Evolutionary conservation across 768 basidiomycete species (phyloP).

Genomic region (Chiua virens): DNA sequence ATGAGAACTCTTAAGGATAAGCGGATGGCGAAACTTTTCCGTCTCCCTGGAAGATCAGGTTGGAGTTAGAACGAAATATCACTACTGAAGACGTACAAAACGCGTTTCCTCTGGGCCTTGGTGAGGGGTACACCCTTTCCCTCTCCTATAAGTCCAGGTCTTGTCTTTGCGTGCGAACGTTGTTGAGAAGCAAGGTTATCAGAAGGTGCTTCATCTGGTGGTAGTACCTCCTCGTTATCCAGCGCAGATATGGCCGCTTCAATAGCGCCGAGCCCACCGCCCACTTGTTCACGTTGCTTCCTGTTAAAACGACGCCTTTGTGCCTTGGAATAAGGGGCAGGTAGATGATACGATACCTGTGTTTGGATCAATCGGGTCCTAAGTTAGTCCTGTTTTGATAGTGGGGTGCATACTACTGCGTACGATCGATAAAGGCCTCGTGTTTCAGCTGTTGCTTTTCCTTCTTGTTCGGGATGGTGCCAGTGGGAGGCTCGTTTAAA

Average conservation of each 20-base stretch:
- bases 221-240: constrained; percentile 35
- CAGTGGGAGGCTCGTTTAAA: constrained; percentile 27
- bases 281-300: constrained; percentile 62
- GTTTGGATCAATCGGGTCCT: background rate
- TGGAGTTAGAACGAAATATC: background rate
- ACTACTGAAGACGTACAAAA: constrained; percentile 51
- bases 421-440: constrained; percentile 69
- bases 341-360: constrained; percentile 50
- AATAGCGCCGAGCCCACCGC: constrained; percentile 49
- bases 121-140: constrained; percentile 59
- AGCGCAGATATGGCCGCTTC: constrained; percentile 56
- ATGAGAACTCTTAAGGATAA: constrained; percentile 64
- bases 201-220: constrained; percentile 12
- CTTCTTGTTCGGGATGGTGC: constrained; percentile 59
- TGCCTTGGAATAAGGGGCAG: constrained; percentile 67
- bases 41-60: constrained; percentile 44
- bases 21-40: constrained; percentile 68
- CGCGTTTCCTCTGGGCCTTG: constrained; percentile 62
- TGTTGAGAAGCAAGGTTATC: constrained; percentile 18
- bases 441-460: constrained; percentile 65
- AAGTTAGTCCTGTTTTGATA: background rate
- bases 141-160: constrained; percentile 63
- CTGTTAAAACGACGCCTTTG: constrained; percentile 70
- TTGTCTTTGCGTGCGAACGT: constrained; percentile 22
- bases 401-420: constrained; percentile 9